Evolutionary conservation across 495 filamentous ascomycete genomes (phyloP).

Genomic region (Penicillium robsamsonii): DNA sequence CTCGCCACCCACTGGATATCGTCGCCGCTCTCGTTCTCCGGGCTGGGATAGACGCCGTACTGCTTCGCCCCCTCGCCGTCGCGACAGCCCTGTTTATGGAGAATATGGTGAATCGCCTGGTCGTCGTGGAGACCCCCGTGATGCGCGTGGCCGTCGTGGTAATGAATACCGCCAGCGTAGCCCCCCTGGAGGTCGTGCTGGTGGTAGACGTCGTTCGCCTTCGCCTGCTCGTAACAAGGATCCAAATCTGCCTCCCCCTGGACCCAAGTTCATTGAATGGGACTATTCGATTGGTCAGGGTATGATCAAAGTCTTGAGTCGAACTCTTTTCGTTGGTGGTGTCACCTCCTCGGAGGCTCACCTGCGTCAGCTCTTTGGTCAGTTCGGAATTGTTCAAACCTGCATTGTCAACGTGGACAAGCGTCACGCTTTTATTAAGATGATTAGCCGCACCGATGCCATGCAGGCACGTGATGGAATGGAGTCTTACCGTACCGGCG

Average conservation of each 20-base stretch:
- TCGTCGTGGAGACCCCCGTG: constrained; percentile 58
- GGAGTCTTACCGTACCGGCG: constrained; percentile 70
- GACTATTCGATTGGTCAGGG: constrained; percentile 69
- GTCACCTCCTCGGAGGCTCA: constrained; percentile 86
- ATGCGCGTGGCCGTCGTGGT: constrained; percentile 52
- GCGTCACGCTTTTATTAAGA: constrained; percentile 98
- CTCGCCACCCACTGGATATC: constrained; percentile 59
- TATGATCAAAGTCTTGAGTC: constrained; percentile 88
- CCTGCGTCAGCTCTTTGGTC: constrained; percentile 71
- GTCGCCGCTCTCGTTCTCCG: constrained; percentile 75
- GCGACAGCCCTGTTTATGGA: constrained; percentile 71
- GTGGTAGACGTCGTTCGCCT: constrained; percentile 60
- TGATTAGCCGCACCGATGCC: constrained; percentile 85
- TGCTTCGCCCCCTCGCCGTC: constrained; percentile 55
- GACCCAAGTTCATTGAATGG: constrained; percentile 76
- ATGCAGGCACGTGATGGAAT: constrained; percentile 83
- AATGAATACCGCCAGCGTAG: constrained; percentile 86
- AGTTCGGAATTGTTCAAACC: constrained; percentile 85
- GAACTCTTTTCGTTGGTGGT: constrained; percentile 94
- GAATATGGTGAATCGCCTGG: constrained; percentile 62
- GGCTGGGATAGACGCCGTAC: constrained; percentile 65
- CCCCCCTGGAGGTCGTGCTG: constrained; percentile 43
- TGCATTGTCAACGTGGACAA: constrained; percentile 98
- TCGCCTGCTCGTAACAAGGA: constrained; percentile 53
- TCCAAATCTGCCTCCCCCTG: constrained; percentile 53